Evolutionary conservation across 106 monocot genomes (phyloP).

Genomic region (Acanthochlamys bracteata): DNA sequence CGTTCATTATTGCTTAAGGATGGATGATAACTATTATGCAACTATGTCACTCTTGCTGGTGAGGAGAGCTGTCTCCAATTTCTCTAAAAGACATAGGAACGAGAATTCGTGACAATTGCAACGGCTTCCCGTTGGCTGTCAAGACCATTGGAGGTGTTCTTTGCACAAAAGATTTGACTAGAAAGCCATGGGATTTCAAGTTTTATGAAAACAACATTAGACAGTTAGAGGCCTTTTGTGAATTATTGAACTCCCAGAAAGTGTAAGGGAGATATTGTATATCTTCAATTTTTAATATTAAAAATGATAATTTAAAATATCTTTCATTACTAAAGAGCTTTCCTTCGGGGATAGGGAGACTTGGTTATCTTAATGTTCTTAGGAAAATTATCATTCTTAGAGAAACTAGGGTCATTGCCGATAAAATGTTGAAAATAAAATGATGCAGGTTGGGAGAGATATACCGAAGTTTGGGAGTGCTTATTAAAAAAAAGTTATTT

Average conservation of each 20-base stretch:
- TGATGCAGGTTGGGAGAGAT: conserved; percentile 14
- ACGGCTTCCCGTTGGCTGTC: conserved; percentile 16
- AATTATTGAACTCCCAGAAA: conserved; percentile 5
- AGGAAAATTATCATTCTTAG: neutral
- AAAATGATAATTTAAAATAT: conserved; percentile 8
- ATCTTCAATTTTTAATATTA: conserved; percentile 15
- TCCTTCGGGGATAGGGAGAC: conserved; percentile 20
- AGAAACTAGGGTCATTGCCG: too few relatives aligned
- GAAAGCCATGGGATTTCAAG: conserved; percentile 10
- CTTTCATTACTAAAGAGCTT: conserved; percentile 8
- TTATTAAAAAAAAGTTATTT: too few relatives aligned
- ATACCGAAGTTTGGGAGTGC: too few relatives aligned
- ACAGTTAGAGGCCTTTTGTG: neutral
- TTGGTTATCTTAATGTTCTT: conserved; percentile 11
- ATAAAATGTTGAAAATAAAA: neutral
- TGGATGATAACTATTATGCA: conserved; percentile 4
- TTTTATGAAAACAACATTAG: conserved; percentile 17
- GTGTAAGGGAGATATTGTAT: conserved; percentile 11
- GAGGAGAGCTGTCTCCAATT: neutral
- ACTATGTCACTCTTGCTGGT: neutral
- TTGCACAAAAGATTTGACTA: neutral
- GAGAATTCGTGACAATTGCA: conserved; percentile 7
- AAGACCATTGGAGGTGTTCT: conserved; percentile 15
- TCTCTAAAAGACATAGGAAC: neutral
- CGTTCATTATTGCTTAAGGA: conserved; percentile 12